These are phyloP conservation scores for Myrica gale DNA, from an alignment of 306 rosid species.

Conservation along the genomic window DNA sequence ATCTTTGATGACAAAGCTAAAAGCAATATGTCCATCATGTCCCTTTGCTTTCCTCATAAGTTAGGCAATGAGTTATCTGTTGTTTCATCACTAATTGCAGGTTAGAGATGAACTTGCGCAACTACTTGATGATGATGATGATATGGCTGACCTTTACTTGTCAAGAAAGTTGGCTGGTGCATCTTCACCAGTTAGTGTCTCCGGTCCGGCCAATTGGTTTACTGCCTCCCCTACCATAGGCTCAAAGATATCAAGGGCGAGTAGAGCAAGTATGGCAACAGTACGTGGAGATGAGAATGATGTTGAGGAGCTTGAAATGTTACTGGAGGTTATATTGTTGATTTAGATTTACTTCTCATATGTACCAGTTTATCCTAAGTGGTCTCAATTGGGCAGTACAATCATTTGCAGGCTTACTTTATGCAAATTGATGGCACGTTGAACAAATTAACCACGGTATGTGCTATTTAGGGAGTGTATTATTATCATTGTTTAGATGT, in stretches of 20 bases:
- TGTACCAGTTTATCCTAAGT: neutral
- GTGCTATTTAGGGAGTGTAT: constrained; percentile 1
- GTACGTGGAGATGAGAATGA: constrained; percentile 65
- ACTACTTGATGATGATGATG: constrained; percentile 89
- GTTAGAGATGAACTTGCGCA: constrained; percentile 95
- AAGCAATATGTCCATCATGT: constrained; percentile 7
- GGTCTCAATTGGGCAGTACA: constrained; percentile 18
- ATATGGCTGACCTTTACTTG: constrained; percentile 95
- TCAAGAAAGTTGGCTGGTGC: constrained; percentile 71
- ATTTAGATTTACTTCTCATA: constrained; percentile 15
- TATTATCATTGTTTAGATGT: neutral
- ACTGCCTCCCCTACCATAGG: constrained; percentile 59
- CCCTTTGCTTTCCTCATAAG: constrained; percentile 5
- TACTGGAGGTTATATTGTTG: constrained; percentile 63
- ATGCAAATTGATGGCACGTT: constrained; percentile 81
- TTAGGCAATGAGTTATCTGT: neutral
- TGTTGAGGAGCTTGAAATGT: constrained; percentile 86
- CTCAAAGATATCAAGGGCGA: constrained; percentile 76
- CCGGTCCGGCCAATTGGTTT: constrained; percentile 53
- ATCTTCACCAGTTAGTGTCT: constrained; percentile 72
- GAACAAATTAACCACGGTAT: constrained; percentile 66
- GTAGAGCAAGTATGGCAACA: constrained; percentile 70
- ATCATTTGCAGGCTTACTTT: constrained; percentile 71
- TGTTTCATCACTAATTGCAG: constrained; percentile 31
- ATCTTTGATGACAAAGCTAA: constrained; percentile 16